Evolutionary conservation across 2,329 filamentous ascomycete species (phyloP).

Genomic region (Alternaria sp.): DNA sequence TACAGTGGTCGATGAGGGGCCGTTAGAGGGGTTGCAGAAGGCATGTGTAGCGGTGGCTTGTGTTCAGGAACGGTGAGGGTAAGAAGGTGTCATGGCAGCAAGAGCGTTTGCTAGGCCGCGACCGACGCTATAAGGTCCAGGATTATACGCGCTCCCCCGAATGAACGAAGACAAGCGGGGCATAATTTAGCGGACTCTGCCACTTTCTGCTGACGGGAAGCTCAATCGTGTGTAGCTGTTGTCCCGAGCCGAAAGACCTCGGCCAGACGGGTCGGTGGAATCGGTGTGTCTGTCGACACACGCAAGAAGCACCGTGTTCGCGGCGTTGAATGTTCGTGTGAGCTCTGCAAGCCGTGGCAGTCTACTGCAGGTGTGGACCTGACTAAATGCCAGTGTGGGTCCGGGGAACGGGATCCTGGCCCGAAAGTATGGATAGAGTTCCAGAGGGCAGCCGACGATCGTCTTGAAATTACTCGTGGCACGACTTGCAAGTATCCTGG

Average conservation of each 20-base stretch:
- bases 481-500: slow-evolving; percentile 25
- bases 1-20: slow-evolving; percentile 15
- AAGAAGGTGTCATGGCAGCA: slow-evolving; percentile 13
- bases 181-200: slow-evolving; percentile 17
- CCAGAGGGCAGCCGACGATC: slow-evolving; percentile 42
- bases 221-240: slow-evolving; percentile 4
- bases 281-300: neutral
- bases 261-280: neutral
- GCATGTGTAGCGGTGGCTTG: slow-evolving; percentile 10
- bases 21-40: slow-evolving; percentile 1
- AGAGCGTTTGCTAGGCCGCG: slow-evolving; percentile 23
- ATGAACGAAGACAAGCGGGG: slow-evolving; percentile 22
- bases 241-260: slow-evolving; percentile 2
- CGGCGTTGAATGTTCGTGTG: neutral
- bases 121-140: slow-evolving; percentile 21
- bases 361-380: slow-evolving; percentile 27
- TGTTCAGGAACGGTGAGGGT: slow-evolving; percentile 23
- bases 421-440: slow-evolving; percentile 41
- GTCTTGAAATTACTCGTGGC: slow-evolving; percentile 37
- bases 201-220: slow-evolving; percentile 16
- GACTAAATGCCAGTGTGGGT: slow-evolving; percentile 35
- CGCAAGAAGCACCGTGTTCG: slow-evolving; percentile 2
- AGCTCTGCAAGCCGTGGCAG: slow-evolving; percentile 13
- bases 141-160: slow-evolving; percentile 20
- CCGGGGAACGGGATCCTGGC: slow-evolving; percentile 45